Percentiles rank a stretch among this genome's conserved stretches.
These are phyloP conservation scores for Yamadazyma diospyri DNA, from an alignment of 1,139 yeast genomes.

Conservation along the genomic window DNA sequence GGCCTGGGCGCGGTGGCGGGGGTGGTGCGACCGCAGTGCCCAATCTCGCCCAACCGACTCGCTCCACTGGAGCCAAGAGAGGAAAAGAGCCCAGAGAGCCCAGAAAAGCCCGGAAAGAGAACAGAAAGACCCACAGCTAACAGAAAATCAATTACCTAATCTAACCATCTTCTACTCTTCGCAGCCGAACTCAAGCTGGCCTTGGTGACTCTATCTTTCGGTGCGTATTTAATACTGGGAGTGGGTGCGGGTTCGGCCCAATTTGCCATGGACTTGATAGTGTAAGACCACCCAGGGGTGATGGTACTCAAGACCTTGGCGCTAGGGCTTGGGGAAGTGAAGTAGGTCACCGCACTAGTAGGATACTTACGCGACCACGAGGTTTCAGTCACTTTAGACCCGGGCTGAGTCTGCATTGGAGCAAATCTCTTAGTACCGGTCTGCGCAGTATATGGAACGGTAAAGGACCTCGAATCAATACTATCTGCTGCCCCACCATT, in stretches of 20 bases:
- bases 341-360: constrained; percentile 63
- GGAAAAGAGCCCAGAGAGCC: no score
- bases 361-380: constrained; percentile 63
- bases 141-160: no score
- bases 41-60: no score
- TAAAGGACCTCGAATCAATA: constrained; percentile 30
- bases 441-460: constrained; percentile 65
- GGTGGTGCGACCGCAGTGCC: no score
- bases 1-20: no score
- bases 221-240: constrained; percentile 52
- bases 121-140: no score
- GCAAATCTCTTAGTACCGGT: constrained; percentile 76
- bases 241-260: constrained; percentile 65
- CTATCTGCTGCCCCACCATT: constrained; percentile 25
- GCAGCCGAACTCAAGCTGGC: constrained; percentile 38
- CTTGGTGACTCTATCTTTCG: constrained; percentile 35
- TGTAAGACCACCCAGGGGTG: constrained; percentile 83
- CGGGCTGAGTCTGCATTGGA: constrained; percentile 87
- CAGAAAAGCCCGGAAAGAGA: no score
- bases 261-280: constrained; percentile 60
- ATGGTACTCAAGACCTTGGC: constrained; percentile 57
- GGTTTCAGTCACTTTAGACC: constrained; percentile 59
- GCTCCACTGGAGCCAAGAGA: no score
- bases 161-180: constrained; percentile 37
- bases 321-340: constrained; percentile 39